Evolutionary conservation across 495 filamentous ascomycete species (phyloP).

Genomic region (Neurospora sp.): DNA sequence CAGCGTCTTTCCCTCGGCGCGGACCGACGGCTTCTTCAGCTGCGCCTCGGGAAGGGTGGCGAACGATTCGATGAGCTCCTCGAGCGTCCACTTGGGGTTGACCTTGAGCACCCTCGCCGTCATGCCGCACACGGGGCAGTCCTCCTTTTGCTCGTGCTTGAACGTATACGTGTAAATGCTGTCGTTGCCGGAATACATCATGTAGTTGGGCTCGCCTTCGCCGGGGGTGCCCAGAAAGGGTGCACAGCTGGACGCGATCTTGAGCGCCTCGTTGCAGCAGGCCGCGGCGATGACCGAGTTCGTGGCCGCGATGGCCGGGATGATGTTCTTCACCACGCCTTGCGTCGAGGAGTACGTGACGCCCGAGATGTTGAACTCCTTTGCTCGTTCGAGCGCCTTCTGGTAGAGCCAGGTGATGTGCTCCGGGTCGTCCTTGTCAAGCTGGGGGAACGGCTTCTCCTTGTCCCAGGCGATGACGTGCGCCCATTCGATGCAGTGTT

Average conservation of each 20-base stretch:
- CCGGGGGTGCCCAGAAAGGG: slow-evolving; percentile 51
- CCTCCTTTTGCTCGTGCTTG: slow-evolving; percentile 78
- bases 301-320: slow-evolving; percentile 94
- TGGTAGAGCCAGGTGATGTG: slow-evolving; percentile 97
- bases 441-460: slow-evolving; percentile 49
- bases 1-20: slow-evolving; percentile 70
- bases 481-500: slow-evolving; percentile 99
- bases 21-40: slow-evolving; percentile 81
- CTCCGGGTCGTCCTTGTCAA: slow-evolving; percentile 94
- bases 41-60: slow-evolving; percentile 76
- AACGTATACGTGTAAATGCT: slow-evolving; percentile 96
- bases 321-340: slow-evolving; percentile 98
- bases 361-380: slow-evolving; percentile 83
- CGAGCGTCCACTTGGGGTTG: slow-evolving; percentile 61
- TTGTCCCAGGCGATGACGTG: slow-evolving; percentile 67
- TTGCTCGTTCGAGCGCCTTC: slow-evolving; percentile 66
- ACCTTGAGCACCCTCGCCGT: slow-evolving; percentile 62
- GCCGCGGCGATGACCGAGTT: slow-evolving; percentile 93
- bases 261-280: slow-evolving; percentile 94
- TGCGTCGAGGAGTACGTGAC: slow-evolving; percentile 97
- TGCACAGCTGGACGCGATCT: slow-evolving; percentile 75
- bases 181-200: slow-evolving; percentile 98
- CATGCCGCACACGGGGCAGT: slow-evolving; percentile 91
- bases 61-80: slow-evolving; percentile 77
- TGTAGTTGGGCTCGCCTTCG: slow-evolving; percentile 64